Percentiles rank a stretch among this genome's conserved stretches.
These are phyloP conservation scores for Hypericum androsaemum DNA, from an alignment of 345 rosid genomes.

Conservation along the genomic window DNA sequence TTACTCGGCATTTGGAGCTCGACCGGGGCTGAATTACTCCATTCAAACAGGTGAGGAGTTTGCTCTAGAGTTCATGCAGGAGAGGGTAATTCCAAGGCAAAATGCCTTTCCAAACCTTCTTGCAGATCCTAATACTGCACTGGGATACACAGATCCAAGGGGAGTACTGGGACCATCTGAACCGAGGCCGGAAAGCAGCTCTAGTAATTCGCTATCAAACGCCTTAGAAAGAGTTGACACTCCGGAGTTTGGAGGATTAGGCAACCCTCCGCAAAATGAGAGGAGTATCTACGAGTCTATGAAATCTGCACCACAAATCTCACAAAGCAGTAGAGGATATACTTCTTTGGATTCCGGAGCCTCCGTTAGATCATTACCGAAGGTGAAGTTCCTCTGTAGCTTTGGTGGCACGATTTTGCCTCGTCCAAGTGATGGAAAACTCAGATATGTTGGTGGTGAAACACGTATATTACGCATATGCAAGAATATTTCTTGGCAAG, in stretches of 20 bases:
- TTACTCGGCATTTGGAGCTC: conserved; percentile 12
- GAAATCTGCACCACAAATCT: conserved; percentile 26
- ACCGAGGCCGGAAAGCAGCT: conserved; percentile 28
- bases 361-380: conserved; percentile 15
- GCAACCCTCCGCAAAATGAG: conserved; percentile 10
- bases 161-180: conserved; percentile 17
- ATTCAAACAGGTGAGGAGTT: conserved; percentile 31
- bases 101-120: conserved; percentile 9
- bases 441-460: conserved; percentile 88
- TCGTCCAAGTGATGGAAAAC: conserved; percentile 71
- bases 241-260: conserved; percentile 27
- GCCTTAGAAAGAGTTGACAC: conserved; percentile 12
- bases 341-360: conserved; percentile 9
- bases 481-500: conserved; percentile 40
- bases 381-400: conserved; percentile 79
- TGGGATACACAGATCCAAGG: conserved; percentile 15
- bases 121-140: conserved; percentile 13
- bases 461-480: conserved; percentile 66
- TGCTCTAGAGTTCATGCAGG: conserved; percentile 24
- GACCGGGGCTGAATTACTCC: conserved; percentile 24
- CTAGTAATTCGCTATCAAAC: conserved; percentile 9
- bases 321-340: conserved; percentile 27
- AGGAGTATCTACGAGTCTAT: conserved; percentile 28
- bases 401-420: conserved; percentile 77
- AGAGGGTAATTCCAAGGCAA: conserved; percentile 18